Base-by-base conservation (phyloP, 2,329 filamentous ascomycete genomes). In the Botrytis hyacinthi region DNA sequence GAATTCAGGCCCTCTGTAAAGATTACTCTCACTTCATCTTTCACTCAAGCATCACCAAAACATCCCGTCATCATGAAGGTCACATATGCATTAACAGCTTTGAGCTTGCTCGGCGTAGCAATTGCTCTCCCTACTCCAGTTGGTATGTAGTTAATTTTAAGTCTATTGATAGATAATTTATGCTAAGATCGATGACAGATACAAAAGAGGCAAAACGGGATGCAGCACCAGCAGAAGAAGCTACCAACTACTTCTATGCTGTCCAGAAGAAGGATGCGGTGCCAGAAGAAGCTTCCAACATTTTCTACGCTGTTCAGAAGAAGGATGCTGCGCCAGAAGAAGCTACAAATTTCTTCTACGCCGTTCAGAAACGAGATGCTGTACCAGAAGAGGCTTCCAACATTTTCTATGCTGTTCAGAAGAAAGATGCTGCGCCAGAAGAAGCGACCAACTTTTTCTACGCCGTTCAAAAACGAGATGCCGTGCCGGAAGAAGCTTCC, bases 11-110 rank as follows among this genome's bases (percentile, higher is more conserved):
- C 32, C 26, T 32, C 9, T 26, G 32, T 16, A 12, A 48, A 8
- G 1, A 26, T 48, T 10, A 46, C 62, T 26, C 5, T 22, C 29
- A 48, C 29, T 48, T 35, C 62, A 32, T 35, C 42, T 26, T 48
- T 46, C 62, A 66, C 62, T 63, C 61, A 35, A 18, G 26, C 4
- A 66, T 16, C 42, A 18, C 44, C 29, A 22, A 18, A 44, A 48
- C 42, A 26, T 35, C 5, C 65, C 16, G 4, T 68, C 65, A 68
- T 68, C 46, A 68, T 68, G 65, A 68, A 68, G 65, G n/a, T 68
- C 48, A 42, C 65, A 51, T 54, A 37, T 16, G 44, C 32, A 68
- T 68, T 68, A 2, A 29, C 65, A 29, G 65, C 40, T 26, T 40
- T 68, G 46, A 68, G 65, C 35, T 54, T 68, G 29, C 65, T 68